Conservation (phyloP, 257 asterid genomes). For the Nicotiana tabacum region DNA sequence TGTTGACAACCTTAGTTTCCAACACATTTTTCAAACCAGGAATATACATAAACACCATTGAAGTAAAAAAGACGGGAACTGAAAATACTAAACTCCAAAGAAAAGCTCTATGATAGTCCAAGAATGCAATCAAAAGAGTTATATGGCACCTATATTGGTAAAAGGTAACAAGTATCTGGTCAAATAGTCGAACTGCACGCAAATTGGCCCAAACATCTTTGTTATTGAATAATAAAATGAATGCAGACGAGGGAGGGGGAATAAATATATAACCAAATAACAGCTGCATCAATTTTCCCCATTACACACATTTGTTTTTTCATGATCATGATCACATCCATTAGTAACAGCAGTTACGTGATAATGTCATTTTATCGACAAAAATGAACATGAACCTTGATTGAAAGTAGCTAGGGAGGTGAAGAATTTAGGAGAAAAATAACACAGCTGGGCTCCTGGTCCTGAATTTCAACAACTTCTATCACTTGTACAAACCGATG, state of each 20-base stretch:
- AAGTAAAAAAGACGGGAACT: constrained; percentile 48
- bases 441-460: neutral
- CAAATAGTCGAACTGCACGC: too few relatives aligned
- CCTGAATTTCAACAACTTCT: neutral
- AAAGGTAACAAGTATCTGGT: too few relatives aligned
- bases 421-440: neutral
- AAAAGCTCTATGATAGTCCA: constrained; percentile 31
- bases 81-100: constrained; percentile 57
- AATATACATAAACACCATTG: constrained; percentile 65
- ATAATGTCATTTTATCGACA: neutral
- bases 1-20: constrained; percentile 41
- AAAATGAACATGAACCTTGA: neutral
- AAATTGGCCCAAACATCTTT: too few relatives aligned
- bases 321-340: neutral
- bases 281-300: neutral
- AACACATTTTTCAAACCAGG: constrained; percentile 42
- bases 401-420: neutral
- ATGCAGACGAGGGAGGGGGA: too few relatives aligned
- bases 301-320: neutral
- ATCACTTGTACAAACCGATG: neutral
- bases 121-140: too few relatives aligned
- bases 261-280: neutral
- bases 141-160: too few relatives aligned
- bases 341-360: neutral
- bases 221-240: too few relatives aligned